Percentiles rank a stretch among this genome's conserved stretches.
phyloP scores from a whole-genome alignment of 495 filamentous ascomycete species.

The Paragyromitra xinjiangensis region DNA sequence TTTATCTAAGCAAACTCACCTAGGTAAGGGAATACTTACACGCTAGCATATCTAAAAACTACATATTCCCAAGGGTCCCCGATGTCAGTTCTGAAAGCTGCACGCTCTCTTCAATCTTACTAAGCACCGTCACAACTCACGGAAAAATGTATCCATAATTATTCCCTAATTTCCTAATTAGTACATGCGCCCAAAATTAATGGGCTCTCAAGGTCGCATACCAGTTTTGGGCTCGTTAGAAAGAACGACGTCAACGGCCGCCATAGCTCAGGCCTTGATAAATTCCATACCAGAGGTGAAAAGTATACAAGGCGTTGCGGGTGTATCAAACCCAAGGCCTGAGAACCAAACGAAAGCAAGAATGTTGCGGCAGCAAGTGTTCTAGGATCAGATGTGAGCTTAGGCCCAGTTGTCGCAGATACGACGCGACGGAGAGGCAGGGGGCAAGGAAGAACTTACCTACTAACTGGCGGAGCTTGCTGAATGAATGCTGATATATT shows the following conservation, averaged over 20 bases:
- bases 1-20: not conserved
- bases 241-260: conserved; percentile 55
- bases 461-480: conserved; percentile 54
- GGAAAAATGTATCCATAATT: conserved; percentile 57
- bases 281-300: conserved; percentile 44
- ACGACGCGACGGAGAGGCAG: conserved; percentile 34
- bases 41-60: conserved; percentile 56
- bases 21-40: conserved; percentile 25
- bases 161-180: conserved; percentile 45
- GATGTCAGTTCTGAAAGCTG: conserved; percentile 14
- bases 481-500: conserved; percentile 50
- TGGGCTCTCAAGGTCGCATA: conserved; percentile 21
- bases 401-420: conserved; percentile 23
- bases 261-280: conserved; percentile 52
- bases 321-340: conserved; percentile 46
- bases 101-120: not conserved
- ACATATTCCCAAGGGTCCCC: conserved; percentile 12
- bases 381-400: conserved; percentile 38
- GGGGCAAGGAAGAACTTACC: conserved; percentile 41
- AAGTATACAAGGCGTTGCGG: conserved; percentile 47
- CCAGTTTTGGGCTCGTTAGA: conserved; percentile 50
- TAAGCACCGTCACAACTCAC: conserved; percentile 41
- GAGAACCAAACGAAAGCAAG: conserved; percentile 48
- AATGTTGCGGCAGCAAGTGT: conserved; percentile 54
- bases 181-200: conserved; percentile 10